A percentile compares a stretch with the other conserved stretches of the same genome.
phyloP scores from a whole-genome alignment of 129 eudicot genomes.

The Dittrichia graveolens region DNA sequence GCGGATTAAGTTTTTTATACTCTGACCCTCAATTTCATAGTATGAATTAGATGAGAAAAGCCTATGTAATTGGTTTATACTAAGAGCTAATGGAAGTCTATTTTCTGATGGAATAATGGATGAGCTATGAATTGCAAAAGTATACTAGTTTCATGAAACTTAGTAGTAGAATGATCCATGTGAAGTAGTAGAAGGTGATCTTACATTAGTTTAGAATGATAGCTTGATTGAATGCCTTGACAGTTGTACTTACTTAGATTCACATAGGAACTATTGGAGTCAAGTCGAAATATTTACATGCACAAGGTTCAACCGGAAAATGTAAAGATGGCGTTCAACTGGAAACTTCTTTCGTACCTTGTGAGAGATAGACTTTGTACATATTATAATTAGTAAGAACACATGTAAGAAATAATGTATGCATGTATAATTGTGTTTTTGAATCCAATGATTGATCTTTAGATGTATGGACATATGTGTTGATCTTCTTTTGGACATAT shows the following conservation, averaged over 20 bases:
- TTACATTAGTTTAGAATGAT: background rate
- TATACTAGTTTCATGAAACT: background rate
- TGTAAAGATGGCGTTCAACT: background rate
- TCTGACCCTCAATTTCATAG: background rate
- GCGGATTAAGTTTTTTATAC: background rate
- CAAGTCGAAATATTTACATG: background rate
- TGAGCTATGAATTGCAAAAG: constrained; percentile 4
- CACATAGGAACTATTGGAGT: background rate
- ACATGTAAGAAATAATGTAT: background rate
- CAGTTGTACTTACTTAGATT: background rate
- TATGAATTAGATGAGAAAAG: constrained; percentile 7
- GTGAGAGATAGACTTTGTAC: background rate
- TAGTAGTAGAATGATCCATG: background rate
- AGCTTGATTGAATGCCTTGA: constrained; percentile 9
- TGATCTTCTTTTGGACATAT: background rate
- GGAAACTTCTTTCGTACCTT: background rate
- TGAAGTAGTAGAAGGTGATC: background rate
- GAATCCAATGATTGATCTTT: background rate
- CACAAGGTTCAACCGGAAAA: background rate
- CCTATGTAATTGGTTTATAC: background rate
- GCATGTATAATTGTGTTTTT: background rate
- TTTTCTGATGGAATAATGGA: background rate
- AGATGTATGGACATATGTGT: background rate
- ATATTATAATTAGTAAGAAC: background rate
- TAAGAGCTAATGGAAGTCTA: background rate